phyloP scores from a whole-genome alignment of 495 filamentous ascomycete species.

The Margaritispora aquatica region DNA sequence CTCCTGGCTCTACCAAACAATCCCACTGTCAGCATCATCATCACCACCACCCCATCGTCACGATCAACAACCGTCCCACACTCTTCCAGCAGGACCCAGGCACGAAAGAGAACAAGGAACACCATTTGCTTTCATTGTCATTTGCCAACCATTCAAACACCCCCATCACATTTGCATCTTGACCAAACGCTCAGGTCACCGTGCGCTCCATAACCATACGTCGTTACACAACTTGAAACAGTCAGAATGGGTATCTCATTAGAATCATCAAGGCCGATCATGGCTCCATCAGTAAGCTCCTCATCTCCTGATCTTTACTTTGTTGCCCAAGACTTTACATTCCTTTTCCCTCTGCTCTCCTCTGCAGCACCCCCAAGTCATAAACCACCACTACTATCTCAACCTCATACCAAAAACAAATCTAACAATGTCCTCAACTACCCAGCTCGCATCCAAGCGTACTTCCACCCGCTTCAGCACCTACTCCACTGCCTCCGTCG shows the following conservation, averaged over 20 bases:
- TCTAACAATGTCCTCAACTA: constrained; percentile 11
- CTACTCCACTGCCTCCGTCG: constrained; percentile 61
- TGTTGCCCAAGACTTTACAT: not conserved
- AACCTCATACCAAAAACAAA: constrained; percentile 8
- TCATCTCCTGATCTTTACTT: not conserved
- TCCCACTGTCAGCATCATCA: too few relatives aligned
- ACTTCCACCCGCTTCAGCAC: constrained; percentile 76
- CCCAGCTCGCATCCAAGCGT: constrained; percentile 46
- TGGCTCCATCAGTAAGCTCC: constrained; percentile 63
- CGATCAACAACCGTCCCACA: not conserved
- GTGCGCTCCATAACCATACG: not conserved
- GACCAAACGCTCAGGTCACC: not conserved
- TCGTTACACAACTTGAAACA: constrained; percentile 12
- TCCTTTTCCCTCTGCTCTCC: not conserved
- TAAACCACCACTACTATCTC: too few relatives aligned
- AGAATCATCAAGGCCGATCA: constrained; percentile 71
- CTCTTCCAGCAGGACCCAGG: not conserved
- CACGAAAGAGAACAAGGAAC: not conserved
- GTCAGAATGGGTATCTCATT: constrained; percentile 58
- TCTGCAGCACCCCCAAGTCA: too few relatives aligned
- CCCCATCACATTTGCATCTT: not conserved
- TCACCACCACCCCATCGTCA: too few relatives aligned
- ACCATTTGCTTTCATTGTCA: not conserved
- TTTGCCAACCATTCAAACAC: too few relatives aligned
- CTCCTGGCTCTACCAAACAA: too few relatives aligned